Base-by-base conservation (phyloP, 306 rosid species). In the Cicer chorassanicum region DNA sequence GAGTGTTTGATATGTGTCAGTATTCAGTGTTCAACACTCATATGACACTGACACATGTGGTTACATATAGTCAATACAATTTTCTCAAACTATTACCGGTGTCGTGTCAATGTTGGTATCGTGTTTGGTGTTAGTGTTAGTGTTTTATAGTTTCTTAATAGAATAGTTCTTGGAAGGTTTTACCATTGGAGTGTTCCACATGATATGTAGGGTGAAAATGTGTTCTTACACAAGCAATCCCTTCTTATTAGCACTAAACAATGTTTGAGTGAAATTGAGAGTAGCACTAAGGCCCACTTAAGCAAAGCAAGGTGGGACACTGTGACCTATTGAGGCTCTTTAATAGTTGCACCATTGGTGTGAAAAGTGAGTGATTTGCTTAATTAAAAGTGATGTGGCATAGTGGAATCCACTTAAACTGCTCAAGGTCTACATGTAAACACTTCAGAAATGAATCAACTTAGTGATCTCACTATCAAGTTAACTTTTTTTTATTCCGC, bases 381-480 rank as follows among this genome's bases (percentile, higher is more conserved):
- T 15, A 51, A 15, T 51, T 51, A 15, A 51, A 15, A 51, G 5
- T 51, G 18, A 51, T 51, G 5, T 51, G 24, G 57, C 18, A 51
- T 2, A 51, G 57, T 51, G 57, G 14, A 51, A 9, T 44, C 5
- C 38, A 10, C 64, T 11, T 59, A 69, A 57, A 48, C 54, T 41
- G 12, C 36, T 76, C 16, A 16, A 49, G 21, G 18, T 70, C 57
- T 13, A n/a, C 49, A 48, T 41, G 11, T 15, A 19, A 51, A 19
- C 60, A 44, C 55, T 15, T 11, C 71, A 38, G 21, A 13, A 78
- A 46, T 46, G 34, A 62, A 29, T 51, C 51, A 45, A 18, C 56
- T 39, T 41, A 42, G 24, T 12, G 56, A 39, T 59, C 19, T 77
- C 77, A 68, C 50, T 21, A 16, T 51, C 9, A 18, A 42, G 49